These are phyloP conservation scores for Lactarius pseudohatsudake DNA, from an alignment of 768 basidiomycete genomes.

Conservation along the genomic window DNA sequence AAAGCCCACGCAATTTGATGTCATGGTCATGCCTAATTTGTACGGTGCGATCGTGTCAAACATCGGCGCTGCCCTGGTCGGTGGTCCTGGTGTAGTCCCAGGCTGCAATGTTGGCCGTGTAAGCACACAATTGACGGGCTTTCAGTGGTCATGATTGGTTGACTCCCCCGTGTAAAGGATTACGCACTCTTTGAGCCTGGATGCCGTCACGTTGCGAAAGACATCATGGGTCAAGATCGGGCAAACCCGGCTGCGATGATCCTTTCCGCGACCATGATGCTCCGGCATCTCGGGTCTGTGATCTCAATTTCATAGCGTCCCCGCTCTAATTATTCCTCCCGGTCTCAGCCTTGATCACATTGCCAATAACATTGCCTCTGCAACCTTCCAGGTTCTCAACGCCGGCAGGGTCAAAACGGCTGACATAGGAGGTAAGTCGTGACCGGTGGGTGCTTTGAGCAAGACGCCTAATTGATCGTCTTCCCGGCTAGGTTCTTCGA, in stretches of 20 bases:
- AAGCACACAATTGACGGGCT: constrained; percentile 33
- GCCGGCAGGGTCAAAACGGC: constrained; percentile 86
- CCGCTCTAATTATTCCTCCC: constrained; percentile 19
- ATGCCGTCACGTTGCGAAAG: constrained; percentile 91
- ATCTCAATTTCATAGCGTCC: constrained; percentile 26
- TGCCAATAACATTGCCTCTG: constrained; percentile 89
- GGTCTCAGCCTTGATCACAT: constrained; percentile 77
- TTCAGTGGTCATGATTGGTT: neutral
- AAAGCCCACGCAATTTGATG: constrained; percentile 93
- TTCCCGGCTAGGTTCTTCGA: constrained; percentile 66
- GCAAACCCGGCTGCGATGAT: constrained; percentile 99
- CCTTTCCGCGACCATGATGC: constrained; percentile 96
- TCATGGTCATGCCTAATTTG: constrained; percentile 98
- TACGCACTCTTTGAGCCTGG: constrained; percentile 99
- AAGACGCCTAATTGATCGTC: constrained; percentile 21
- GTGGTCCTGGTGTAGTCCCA: constrained; percentile 96
- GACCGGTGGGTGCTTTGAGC: neutral
- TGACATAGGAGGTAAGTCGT: constrained; percentile 85
- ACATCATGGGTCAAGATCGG: constrained; percentile 94
- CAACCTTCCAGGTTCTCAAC: constrained; percentile 92
- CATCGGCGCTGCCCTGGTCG: constrained; percentile 97
- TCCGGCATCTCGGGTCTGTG: constrained; percentile 88
- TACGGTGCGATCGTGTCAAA: constrained; percentile 98
- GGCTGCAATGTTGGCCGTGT: constrained; percentile 97
- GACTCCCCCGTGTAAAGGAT: constrained; percentile 50